These are phyloP conservation scores for Yamadazyma dendronema DNA, from an alignment of 1,139 yeast genomes.

Conservation along the genomic window DNA sequence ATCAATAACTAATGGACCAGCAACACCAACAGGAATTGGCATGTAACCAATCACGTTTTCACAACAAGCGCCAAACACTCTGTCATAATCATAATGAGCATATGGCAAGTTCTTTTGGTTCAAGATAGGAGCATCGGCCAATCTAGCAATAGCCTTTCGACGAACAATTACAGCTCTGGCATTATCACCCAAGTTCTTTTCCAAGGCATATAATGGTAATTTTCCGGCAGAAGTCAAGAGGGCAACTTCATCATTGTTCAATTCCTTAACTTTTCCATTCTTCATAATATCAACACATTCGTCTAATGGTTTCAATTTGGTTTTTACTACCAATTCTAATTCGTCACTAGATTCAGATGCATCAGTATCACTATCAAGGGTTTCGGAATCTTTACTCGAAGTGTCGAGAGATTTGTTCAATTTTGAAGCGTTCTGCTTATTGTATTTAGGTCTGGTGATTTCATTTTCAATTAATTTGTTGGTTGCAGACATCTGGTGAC, in stretches of 20 bases:
- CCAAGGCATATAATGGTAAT: constrained; percentile 89
- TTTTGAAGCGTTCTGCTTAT: constrained; percentile 1
- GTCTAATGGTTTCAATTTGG: constrained; percentile 45
- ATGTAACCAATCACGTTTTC: constrained; percentile 95
- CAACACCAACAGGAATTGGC: constrained; percentile 97
- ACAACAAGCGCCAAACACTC: constrained; percentile 98
- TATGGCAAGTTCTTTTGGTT: constrained; percentile 75
- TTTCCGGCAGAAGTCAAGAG: constrained; percentile 72
- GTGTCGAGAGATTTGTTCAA: constrained; percentile 6
- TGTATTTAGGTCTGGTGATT: constrained; percentile 28
- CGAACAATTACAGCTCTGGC: constrained; percentile 92
- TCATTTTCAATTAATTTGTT: constrained; percentile 44
- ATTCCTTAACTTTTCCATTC: constrained; percentile 66
- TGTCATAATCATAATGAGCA: constrained; percentile 81
- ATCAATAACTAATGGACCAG: constrained; percentile 93
- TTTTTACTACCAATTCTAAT: constrained; percentile 25
- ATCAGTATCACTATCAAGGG: constrained; percentile 9
- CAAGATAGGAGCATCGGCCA: constrained; percentile 80
- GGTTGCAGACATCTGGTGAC: constrained; percentile 51
- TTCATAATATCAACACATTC: constrained; percentile 64
- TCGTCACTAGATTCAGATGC: constrained; percentile 13
- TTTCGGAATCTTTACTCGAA: constrained; percentile 7
- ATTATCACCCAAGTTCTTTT: constrained; percentile 82
- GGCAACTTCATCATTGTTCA: constrained; percentile 72
- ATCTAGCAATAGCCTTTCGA: constrained; percentile 81